These are phyloP conservation scores for Tolypocladium nubicola DNA, from an alignment of 2,329 filamentous ascomycete genomes.

Conservation along the genomic window DNA sequence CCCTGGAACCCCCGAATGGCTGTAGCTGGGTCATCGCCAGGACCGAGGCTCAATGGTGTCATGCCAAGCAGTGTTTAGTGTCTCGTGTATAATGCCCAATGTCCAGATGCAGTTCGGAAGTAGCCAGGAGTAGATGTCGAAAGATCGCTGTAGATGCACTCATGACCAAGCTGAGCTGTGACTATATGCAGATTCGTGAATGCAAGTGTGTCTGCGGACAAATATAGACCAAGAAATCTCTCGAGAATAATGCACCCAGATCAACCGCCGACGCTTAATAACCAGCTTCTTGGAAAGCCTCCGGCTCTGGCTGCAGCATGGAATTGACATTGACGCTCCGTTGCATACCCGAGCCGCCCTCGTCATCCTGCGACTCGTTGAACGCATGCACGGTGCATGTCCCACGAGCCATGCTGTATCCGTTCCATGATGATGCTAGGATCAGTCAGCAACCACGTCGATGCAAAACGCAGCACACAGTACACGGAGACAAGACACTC, in stretches of 20 bases:
- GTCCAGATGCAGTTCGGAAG: no score
- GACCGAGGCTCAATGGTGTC: no score
- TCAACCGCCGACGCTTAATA: neutral
- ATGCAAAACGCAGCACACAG: neutral
- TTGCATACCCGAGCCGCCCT: constrained; percentile 51
- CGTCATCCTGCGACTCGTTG: constrained; percentile 54
- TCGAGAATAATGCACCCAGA: neutral
- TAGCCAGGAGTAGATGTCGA: neutral
- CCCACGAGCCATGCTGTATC: constrained; percentile 59
- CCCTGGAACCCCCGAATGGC: no score
- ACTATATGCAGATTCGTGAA: neutral
- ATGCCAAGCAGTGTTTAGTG: no score
- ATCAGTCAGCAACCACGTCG: neutral
- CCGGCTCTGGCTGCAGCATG: constrained; percentile 34
- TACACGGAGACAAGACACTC: constrained; percentile 15
- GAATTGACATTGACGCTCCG: constrained; percentile 53
- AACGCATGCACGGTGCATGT: constrained; percentile 72
- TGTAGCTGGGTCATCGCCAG: no score
- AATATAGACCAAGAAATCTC: neutral
- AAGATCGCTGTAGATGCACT: neutral
- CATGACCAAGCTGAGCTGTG: neutral
- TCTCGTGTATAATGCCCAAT: no score
- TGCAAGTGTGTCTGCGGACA: neutral
- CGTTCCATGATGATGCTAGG: constrained; percentile 72
- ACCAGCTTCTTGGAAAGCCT: constrained; percentile 8